Percentiles rank a stretch among this genome's conserved stretches.
Conservation (phyloP, 2,329 filamentous ascomycete genomes). For the Fusarium lateritium region DNA sequence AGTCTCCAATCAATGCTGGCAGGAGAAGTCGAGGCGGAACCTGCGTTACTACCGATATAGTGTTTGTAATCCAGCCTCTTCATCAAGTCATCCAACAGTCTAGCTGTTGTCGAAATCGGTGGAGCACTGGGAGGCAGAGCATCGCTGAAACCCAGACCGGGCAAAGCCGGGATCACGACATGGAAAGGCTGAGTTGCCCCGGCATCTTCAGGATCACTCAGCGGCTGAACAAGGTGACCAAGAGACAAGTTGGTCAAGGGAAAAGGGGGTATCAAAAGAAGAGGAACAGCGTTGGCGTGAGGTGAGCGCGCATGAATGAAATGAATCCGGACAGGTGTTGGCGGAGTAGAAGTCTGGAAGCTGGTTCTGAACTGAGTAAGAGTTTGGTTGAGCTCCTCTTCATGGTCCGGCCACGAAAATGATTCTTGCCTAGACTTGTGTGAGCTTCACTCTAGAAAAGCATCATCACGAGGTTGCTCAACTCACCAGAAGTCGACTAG, state of each 20-base stretch:
- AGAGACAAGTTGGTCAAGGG: constrained; percentile 75
- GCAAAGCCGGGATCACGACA: constrained; percentile 75
- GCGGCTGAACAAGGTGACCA: constrained; percentile 66
- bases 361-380: constrained; percentile 76
- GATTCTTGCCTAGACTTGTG: constrained; percentile 70
- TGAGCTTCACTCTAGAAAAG: constrained; percentile 8
- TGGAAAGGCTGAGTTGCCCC: constrained; percentile 69
- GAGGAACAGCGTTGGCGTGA: constrained; percentile 69
- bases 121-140: constrained; percentile 65
- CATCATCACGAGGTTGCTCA: constrained; percentile 9
- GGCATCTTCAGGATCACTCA: constrained; percentile 67
- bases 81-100: constrained; percentile 73
- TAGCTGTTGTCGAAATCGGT: constrained; percentile 67
- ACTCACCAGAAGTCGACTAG: constrained; percentile 75
- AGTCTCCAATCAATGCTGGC: constrained; percentile 68
- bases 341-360: constrained; percentile 60
- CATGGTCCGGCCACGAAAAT: constrained; percentile 75
- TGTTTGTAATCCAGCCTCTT: constrained; percentile 68
- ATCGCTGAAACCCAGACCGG: constrained; percentile 78
- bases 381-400: constrained; percentile 68
- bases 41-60: constrained; percentile 71
- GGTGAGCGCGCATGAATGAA: constrained; percentile 74
- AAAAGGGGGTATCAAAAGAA: constrained; percentile 76
- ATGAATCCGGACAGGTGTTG: constrained; percentile 68
- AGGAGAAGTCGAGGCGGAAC: constrained; percentile 62